Conservation (phyloP, 257 asterid genomes). For the Perilla frutescens region DNA sequence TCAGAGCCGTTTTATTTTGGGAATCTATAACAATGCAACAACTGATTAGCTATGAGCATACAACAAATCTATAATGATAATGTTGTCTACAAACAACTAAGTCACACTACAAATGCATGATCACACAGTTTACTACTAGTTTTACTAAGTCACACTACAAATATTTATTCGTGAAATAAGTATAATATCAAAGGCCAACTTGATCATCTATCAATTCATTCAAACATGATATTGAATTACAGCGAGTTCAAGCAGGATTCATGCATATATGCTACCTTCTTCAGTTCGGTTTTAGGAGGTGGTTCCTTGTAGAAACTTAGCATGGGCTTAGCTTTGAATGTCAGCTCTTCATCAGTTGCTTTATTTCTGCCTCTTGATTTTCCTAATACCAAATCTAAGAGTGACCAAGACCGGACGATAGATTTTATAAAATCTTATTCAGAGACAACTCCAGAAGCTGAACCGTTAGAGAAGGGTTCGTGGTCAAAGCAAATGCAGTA, state of each 20-base stretch:
- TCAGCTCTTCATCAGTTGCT: slow-evolving; percentile 79
- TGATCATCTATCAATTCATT: not conserved
- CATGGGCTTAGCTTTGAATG: slow-evolving; percentile 90
- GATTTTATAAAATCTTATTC: not conserved
- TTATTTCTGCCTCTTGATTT: slow-evolving; percentile 80
- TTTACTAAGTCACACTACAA: too few species aligned
- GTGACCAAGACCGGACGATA: slow-evolving; percentile 11
- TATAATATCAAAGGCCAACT: not conserved
- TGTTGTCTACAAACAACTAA: not conserved
- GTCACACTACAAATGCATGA: not conserved
- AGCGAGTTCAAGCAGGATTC: not conserved
- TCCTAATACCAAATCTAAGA: slow-evolving; percentile 53
- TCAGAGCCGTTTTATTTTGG: too few species aligned
- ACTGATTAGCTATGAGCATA: too few species aligned
- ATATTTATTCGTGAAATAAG: too few species aligned
- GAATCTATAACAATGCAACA: too few species aligned
- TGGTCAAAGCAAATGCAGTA: too few species aligned
- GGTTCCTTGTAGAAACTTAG: slow-evolving; percentile 93
- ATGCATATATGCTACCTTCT: slow-evolving; percentile 57
- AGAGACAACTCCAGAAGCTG: too few species aligned
- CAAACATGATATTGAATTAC: not conserved
- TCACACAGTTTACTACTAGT: too few species aligned
- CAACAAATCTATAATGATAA: not conserved
- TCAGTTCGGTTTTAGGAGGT: slow-evolving; percentile 76
- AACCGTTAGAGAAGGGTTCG: too few species aligned